Evolutionary conservation across 1,284 basidiomycete genomes (phyloP), one percentile per base, ranked within the genome.

Genomic region (Prillingera fragicola): DNA sequence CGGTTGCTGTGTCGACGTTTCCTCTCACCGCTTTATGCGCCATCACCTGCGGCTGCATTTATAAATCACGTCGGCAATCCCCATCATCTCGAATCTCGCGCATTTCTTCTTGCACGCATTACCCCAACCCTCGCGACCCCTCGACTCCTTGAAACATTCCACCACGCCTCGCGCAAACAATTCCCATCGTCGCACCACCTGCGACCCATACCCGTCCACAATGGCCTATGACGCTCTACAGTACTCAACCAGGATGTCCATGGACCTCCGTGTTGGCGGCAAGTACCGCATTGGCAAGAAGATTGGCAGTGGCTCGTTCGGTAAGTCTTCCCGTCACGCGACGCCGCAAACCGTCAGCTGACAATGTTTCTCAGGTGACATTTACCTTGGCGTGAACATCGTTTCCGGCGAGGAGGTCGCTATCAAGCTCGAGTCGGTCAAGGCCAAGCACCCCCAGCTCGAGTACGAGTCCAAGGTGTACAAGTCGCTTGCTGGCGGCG

Each of bases 371-470:
- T 41, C 42, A 92, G 90, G 91, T 74, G 94, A 98, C 69, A 98
- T 99, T 72, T 98, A 97, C 73, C 87, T 98, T 51, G 95, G 95
- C 53, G 92, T 96, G 73, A 97, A 98, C 80, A 97, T 98, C 75
- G 97, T 98, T 70, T 96, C 92, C n/a, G 94, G 94, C 39, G 92
- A 99, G 71, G 94, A 97, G 72, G 95, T 98, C 48, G 95, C 92
- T 67, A 97, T 98, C 81, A 98, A 99, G 77, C 85, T 99, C 61
- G 95, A 98, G 75, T 96, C 91, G 1, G 89, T 97, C 75, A 98
- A 98, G 75, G 94, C 95, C 59, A 98, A 98, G 75, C 92, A 97
- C 67, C 94, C 95, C n/a, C 95, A 98, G 74, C 85, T 98, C 63
- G 94, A 98, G 73, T 97, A 99, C 67, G 94, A 98, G 74, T 90